Evolutionary conservation across 1,139 yeast species (phyloP).

Genomic region (Lodderomyces jiufengensis): DNA sequence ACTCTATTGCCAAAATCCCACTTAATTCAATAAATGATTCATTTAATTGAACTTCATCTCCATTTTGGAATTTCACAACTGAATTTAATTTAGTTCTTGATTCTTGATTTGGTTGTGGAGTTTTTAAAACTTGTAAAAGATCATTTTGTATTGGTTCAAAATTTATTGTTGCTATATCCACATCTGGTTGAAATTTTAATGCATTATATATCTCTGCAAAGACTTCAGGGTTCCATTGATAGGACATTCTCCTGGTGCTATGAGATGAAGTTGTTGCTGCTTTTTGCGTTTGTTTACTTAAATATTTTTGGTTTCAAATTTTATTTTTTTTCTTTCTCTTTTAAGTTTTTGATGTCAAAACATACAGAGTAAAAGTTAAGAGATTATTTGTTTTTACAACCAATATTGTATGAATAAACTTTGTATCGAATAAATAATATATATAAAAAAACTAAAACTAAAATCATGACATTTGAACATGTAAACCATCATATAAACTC

Average conservation of each 20-base stretch:
- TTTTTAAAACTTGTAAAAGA: slow-evolving; percentile 41
- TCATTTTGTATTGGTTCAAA: slow-evolving; percentile 40
- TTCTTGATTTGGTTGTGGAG: slow-evolving; percentile 51
- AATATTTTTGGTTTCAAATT: not conserved
- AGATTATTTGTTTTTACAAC: too few relatives aligned
- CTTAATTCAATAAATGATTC: slow-evolving; percentile 51
- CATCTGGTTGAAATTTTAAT: slow-evolving; percentile 26
- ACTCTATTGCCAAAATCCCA: slow-evolving; percentile 51
- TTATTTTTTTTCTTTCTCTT: not conserved
- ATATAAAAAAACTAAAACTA: not conserved
- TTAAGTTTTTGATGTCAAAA: not conserved
- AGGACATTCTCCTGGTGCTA: slow-evolving; percentile 1
- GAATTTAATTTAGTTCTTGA: slow-evolving; percentile 49
- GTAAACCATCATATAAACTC: slow-evolving; percentile 26
- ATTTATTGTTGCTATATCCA: slow-evolving; percentile 22
- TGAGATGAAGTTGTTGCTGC: not conserved
- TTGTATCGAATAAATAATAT: too few relatives aligned
- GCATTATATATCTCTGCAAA: slow-evolving; percentile 37
- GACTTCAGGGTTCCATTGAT: slow-evolving; percentile 33
- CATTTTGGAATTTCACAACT: slow-evolving; percentile 44
- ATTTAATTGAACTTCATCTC: slow-evolving; percentile 69
- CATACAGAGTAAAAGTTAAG: too few relatives aligned
- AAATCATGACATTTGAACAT: slow-evolving; percentile 13
- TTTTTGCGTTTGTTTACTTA: not conserved
- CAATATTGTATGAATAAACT: too few relatives aligned